Base-by-base conservation (phyloP, 805 yeast genomes). In the Naumovozyma dairenensis region DNA sequence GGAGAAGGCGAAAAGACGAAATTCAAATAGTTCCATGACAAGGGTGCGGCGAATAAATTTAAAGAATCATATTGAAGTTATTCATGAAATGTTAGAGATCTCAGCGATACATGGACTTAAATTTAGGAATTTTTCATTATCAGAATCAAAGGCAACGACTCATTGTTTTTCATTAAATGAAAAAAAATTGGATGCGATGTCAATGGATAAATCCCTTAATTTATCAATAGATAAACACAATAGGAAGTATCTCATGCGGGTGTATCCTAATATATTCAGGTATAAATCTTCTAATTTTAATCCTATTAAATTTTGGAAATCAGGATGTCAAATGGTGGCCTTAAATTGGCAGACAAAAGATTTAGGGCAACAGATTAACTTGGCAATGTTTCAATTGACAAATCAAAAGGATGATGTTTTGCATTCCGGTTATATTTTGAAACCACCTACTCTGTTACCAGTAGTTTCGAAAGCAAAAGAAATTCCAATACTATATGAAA, bases 301-400 rank as follows among this genome's bases (percentile, higher is more conserved):
- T 28, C 97, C 98, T 0, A 57, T 83, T 2, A 55, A 57, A 1
- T 85, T 74, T 49, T 92, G 99, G 98, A 66, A 67, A 32, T 63
- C 70, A 30, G 99, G 99, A 1, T 79, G 71, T 8, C 98, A 92
- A 51, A 74, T 92, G 85, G 97, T 83, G 4, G 97, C 98, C 0
- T 78, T 95, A 0, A 92, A 89, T 52, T 89, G 96, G 96, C 98
- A 89, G 57, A 79, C 92, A 0, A 79, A 74, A 52, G 98, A 92
- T 51, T 38, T 75, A 13, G 96, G 96, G 0, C 89, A 87, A 51
- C 95, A 86, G 51, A 49, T 92, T 8, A 87, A 86, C 53, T 81
- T 81, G 41, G 83, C 95, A 3, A 61, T 86, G 70, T 85, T 89
- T 55, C 73, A 72, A 32, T 56, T 69, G 12, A 70, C 72, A 0